phyloP scores from a whole-genome alignment of 352 stramenopile genomes.

The Sclerospora graminicola region DNA sequence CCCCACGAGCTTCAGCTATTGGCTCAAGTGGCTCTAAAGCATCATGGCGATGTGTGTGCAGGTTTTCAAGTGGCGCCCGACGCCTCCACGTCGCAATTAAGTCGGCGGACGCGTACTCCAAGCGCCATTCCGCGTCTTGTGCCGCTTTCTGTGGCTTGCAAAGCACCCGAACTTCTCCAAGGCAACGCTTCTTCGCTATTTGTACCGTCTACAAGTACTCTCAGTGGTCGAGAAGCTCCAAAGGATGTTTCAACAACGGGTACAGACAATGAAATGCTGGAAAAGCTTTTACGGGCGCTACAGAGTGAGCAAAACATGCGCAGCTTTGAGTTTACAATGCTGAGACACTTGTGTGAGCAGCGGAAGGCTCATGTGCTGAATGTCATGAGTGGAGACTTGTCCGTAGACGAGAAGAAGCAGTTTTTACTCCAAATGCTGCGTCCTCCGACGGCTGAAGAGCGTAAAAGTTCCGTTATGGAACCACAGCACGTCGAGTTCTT shows the following conservation, averaged over 20 bases:
- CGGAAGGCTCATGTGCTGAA: slow-evolving; percentile 23
- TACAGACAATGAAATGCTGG: slow-evolving; percentile 9
- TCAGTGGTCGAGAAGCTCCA: background rate
- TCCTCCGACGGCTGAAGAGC: background rate
- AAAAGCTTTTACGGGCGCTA: slow-evolving; percentile 27
- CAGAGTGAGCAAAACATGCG: slow-evolving; percentile 29
- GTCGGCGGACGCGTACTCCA: slow-evolving; percentile 3
- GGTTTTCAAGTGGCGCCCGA: slow-evolving; percentile 29
- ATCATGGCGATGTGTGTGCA: slow-evolving; percentile 6
- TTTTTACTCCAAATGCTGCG: slow-evolving; percentile 19
- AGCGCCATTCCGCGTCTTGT: slow-evolving; percentile 23
- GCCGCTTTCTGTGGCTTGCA: slow-evolving; percentile 49
- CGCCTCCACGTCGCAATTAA: background rate
- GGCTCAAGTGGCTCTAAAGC: slow-evolving; percentile 23
- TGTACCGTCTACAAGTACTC: background rate
- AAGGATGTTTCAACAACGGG: background rate
- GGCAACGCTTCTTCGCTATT: slow-evolving; percentile 21
- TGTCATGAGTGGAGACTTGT: slow-evolving; percentile 18
- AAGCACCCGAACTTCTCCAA: slow-evolving; percentile 31
- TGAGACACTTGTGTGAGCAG: slow-evolving; percentile 36
- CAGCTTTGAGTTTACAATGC: slow-evolving; percentile 34
- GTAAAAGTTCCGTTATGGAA: too few species aligned
- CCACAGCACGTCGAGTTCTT: background rate
- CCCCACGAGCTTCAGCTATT: slow-evolving; percentile 34
- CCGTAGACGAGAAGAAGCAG: slow-evolving; percentile 36